Base-by-base conservation (phyloP, 2,329 filamentous ascomycete genomes). In the Arthrobotrys iridis region DNA sequence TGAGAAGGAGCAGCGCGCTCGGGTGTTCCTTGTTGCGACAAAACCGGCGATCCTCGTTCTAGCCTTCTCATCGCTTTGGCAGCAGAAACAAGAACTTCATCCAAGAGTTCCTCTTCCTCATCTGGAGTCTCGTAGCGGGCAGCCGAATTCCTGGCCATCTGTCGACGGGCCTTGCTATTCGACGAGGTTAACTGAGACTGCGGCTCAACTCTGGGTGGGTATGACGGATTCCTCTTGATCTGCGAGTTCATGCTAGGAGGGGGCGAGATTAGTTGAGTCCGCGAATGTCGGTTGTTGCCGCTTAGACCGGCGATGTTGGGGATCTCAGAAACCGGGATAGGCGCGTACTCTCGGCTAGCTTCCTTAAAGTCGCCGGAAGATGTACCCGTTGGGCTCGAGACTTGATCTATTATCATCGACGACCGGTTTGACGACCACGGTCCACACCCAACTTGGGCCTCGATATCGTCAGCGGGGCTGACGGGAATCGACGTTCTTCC, bases 81-180 rank as follows among this genome's bases (percentile, higher is more conserved):
- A 26, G 75, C 72, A 67, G 57, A 78, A 58, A 58, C 68, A 55
- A 48, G 77, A 76, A 65, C 93, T 82, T 99, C 95, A 78, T 97
- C 93, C 7, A 98, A 86, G 7, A 99, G 86, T 83, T 99, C 95
- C 73, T 99, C 95, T 81, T 98, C 94, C 82, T 99, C 95, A 79
- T 96, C 93, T 0, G 95, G 93, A 0, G 93, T 93, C 80, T 99
- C 95, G 81, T 98, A 97, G 77, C 92, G 90, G 88, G 90, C 77
- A 88, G 85, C 33, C 87, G 82, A 71, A 78, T 79, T 64, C 77
- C 79, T 78, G 77, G 86, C 80, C 86, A 88, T 80, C 87, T 88
- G 79, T 87, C 87, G 66, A 86, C 89, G 72, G 88, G 83, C 65
- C 88, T 85, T 85, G 77, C 84, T 85, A 79, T 82, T 85, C 72